These are phyloP conservation scores for Chaetomium cochliodes DNA, from an alignment of 495 filamentous ascomycete genomes.

Conservation along the genomic window DNA sequence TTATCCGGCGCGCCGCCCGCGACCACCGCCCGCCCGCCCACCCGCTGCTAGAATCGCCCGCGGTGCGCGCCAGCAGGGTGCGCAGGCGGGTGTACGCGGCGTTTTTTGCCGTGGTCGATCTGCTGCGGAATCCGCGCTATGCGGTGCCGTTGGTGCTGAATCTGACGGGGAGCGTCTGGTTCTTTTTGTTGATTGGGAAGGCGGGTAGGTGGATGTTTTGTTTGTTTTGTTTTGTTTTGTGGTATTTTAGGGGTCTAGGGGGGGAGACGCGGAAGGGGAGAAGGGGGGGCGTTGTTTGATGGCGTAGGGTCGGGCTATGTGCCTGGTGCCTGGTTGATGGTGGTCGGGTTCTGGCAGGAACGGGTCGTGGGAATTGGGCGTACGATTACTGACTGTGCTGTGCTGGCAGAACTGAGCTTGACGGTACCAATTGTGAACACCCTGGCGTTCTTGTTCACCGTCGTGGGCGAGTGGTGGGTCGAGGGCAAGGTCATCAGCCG, in stretches of 20 bases:
- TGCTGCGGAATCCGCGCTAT: conserved; percentile 78
- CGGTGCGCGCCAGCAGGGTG: conserved; percentile 49
- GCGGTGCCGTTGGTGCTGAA: conserved; percentile 84
- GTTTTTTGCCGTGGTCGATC: conserved; percentile 71
- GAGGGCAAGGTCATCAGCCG: conserved; percentile 83
- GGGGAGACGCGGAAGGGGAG: not conserved
- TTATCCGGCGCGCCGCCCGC: conserved; percentile 68
- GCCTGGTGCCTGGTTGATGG: too few relatives aligned
- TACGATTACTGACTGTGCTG: too few relatives aligned
- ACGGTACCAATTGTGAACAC: conserved; percentile 96
- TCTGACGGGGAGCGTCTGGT: conserved; percentile 94
- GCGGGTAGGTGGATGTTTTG: conserved; percentile 65
- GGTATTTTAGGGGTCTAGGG: too few relatives aligned
- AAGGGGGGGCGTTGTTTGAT: too few relatives aligned
- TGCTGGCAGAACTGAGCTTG: conserved; percentile 70
- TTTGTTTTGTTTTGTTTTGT: not conserved
- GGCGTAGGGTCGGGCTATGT: too few relatives aligned
- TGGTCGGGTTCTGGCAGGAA: too few relatives aligned
- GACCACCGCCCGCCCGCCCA: conserved; percentile 55
- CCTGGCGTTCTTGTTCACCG: conserved; percentile 90
- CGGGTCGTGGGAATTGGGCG: too few relatives aligned
- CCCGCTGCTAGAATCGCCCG: conserved; percentile 43
- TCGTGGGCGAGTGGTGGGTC: conserved; percentile 92
- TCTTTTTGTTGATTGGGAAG: conserved; percentile 90
- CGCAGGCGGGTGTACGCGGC: conserved; percentile 53